phyloP scores from a whole-genome alignment of 257 asterid species.

The Perilla frutescens region DNA sequence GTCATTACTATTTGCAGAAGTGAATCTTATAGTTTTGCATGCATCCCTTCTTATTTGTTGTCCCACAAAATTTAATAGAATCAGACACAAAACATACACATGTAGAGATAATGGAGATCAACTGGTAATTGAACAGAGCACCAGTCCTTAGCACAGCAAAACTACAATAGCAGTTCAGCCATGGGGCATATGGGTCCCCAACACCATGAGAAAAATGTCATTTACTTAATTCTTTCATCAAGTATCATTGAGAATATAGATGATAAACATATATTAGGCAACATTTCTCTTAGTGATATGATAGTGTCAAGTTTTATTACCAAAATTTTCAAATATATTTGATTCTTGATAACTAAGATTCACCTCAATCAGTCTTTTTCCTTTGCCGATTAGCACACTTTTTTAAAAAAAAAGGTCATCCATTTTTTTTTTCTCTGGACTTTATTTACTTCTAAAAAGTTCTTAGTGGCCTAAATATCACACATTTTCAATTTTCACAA shows the following conservation, averaged over 20 bases:
- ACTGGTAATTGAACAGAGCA: neutral
- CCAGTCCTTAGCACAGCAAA: neutral
- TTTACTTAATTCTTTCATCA: neutral
- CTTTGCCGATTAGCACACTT: neutral
- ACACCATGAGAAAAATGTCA: neutral
- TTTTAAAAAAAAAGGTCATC: neutral
- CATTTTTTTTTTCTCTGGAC: neutral
- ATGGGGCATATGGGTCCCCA: neutral
- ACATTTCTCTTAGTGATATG: neutral
- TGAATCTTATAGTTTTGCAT: too few species aligned
- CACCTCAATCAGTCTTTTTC: neutral
- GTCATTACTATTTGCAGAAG: too few species aligned
- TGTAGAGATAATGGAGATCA: neutral
- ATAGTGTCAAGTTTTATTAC: neutral
- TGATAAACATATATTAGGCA: neutral
- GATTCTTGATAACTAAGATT: neutral
- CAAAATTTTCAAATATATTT: neutral
- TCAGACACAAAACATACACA: neutral
- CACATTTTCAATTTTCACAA: neutral
- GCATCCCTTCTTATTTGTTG: too few species aligned
- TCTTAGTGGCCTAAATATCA: neutral
- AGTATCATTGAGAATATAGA: neutral
- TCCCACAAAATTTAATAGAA: neutral
- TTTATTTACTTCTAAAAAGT: neutral
- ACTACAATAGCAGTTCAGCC: slow-evolving; percentile 16